Conservation (phyloP, 805 yeast genomes). For the Candida ortonii region DNA sequence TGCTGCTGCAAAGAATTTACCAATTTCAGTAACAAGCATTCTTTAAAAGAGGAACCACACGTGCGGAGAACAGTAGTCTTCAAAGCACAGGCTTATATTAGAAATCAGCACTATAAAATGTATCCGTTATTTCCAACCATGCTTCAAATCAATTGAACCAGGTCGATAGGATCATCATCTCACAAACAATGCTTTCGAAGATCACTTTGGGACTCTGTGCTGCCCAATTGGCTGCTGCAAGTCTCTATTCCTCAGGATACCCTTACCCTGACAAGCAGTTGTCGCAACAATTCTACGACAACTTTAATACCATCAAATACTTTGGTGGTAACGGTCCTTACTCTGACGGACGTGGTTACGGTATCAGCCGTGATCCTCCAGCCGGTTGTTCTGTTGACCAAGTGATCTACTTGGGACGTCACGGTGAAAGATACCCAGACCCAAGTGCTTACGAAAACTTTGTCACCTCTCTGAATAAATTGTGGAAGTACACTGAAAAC, state of each 20-base stretch:
- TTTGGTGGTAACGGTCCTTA: slow-evolving; percentile 57
- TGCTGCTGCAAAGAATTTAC: no score
- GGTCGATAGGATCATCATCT: no score
- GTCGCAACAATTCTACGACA: slow-evolving; percentile 32
- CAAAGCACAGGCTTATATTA: no score
- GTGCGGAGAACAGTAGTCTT: no score
- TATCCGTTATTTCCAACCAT: no score
- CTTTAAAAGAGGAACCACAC: no score
- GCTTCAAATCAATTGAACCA: no score
- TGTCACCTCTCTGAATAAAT: slow-evolving; percentile 7
- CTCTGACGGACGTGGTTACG: slow-evolving; percentile 47
- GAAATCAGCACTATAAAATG: no score
- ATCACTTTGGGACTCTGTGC: no score
- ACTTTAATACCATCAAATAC: slow-evolving; percentile 45
- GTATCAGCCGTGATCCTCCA: slow-evolving; percentile 53
- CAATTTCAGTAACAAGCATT: no score
- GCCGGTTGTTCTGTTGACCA: slow-evolving; percentile 49
- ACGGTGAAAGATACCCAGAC: slow-evolving; percentile 57
- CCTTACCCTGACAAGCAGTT: slow-evolving; percentile 21
- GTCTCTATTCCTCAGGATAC: slow-evolving; percentile 2
- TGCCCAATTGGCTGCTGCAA: no score
- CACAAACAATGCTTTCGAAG: no score
- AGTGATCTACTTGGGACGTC: slow-evolving; percentile 51
- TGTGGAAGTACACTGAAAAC: slow-evolving; percentile 9
- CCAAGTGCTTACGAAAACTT: slow-evolving; percentile 17